A percentile compares a stretch with the other conserved stretches of the same genome.
These are phyloP conservation scores for Neurospora africana DNA, from an alignment of 495 filamentous ascomycete genomes.

Conservation along the genomic window DNA sequence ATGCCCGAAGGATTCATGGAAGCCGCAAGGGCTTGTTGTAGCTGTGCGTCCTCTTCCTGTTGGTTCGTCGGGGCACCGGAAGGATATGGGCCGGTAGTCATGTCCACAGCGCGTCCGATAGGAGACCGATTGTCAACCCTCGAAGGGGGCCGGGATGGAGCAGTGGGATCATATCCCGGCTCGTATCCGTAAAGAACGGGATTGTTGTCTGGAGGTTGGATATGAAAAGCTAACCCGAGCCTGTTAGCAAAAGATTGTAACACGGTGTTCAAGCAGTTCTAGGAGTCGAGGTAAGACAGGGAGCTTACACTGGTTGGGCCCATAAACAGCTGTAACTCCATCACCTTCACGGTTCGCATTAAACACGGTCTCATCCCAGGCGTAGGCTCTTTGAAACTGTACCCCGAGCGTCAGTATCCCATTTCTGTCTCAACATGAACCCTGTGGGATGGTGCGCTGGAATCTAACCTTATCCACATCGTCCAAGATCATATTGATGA, in stretches of 20 bases:
- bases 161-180: constrained; percentile 25
- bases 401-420: constrained; percentile 7
- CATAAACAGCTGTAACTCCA: background rate
- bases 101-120: constrained; percentile 30
- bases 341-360: constrained; percentile 35
- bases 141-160: constrained; percentile 62
- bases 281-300: background rate
- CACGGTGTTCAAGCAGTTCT: constrained; percentile 1
- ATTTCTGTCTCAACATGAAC: background rate
- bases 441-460: background rate
- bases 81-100: constrained; percentile 20
- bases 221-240: constrained; percentile 40
- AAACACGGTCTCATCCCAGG: constrained; percentile 40
- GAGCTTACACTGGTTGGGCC: background rate
- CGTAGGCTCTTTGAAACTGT: constrained; percentile 25
- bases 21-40: constrained; percentile 25
- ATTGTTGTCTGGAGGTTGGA: constrained; percentile 42
- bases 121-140: constrained; percentile 44
- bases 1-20: constrained; percentile 10
- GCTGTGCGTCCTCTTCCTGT: constrained; percentile 28
- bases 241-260: background rate
- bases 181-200: constrained; percentile 30
- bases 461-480: constrained; percentile 27
- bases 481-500: constrained; percentile 37
- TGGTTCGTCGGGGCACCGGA: constrained; percentile 6